Base-by-base conservation (phyloP, 2,329 filamentous ascomycete genomes). In the Didymella pomorum region DNA sequence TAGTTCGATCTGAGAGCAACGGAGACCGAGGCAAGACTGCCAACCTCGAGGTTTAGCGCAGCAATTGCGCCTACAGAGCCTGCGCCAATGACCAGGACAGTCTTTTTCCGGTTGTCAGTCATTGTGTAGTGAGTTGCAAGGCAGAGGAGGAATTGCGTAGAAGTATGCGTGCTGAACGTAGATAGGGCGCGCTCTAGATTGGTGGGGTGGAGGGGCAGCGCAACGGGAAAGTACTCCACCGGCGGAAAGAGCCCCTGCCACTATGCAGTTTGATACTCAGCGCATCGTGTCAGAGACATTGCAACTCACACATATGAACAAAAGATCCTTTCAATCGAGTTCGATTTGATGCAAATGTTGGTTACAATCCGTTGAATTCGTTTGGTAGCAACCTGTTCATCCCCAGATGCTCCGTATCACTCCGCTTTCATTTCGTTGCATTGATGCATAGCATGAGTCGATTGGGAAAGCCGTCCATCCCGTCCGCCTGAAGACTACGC, bases 51-150 rank as follows among this genome's bases (percentile, higher is more conserved):
- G 25, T 81, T 82, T 42, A 84, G 81, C 5, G 83, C 83, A 3
- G 82, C 81, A 66, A 87, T 84, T 0, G 84, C 81, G 23, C 85
- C 85, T 1, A 87, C 81, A 7, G 83, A 83, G 9, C 86, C 86
- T 10, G 79, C 77, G 20, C 86, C 85, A 14, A 87, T 73, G 5
- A 87, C 68, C 4, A 87, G 78, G 3, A 87, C 77, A 23, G 73
- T 78, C 52, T 69, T 74, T 29, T 62, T 58, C 28, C 28, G 33
- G 1, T 20, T 46, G 9, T 70, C 61, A 67, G 68, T 31, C 73
- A 76, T 76, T 29, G 47, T 37, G 35, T 45, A 16, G 46, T 35
- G 18, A 37, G n/a, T 35, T 29, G 47, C 18, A 39, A 12, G 9
- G 14, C 21, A 23, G 50, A 56, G 48, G 14, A 37, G 43, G 3